Evolutionary conservation across 257 asterid genomes (phyloP), one percentile per base, ranked within the genome.

Genomic region (Solanum bukasovii): DNA sequence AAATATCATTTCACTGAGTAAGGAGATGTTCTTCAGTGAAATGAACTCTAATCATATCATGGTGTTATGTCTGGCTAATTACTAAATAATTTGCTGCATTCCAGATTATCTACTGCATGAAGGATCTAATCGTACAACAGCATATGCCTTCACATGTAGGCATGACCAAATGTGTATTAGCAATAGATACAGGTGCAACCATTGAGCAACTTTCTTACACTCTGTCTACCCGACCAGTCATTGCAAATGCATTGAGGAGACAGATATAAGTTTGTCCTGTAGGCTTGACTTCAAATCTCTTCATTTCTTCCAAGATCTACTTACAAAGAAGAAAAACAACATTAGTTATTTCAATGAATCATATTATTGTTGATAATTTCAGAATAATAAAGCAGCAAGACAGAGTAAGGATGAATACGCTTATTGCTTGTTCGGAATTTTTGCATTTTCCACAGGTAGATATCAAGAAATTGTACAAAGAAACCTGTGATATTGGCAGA

Each of bases 281-380:
- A 89, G 98, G 99, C 90, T 95, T 96, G 92, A 97, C 98, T 89
- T 94, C 98, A 86, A 49, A 92, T 89, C 91, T 92, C 95, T 94
- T 97, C 99, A 97, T 95, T 91, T 97, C 98, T 84, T 97, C 98
- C 52, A 96, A 92, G 91, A 97, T 93, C 99, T 97, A 89, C 91
- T 91, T 81, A 67, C 42, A 74, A 89, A 89, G 70, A 49, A 92
- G 56, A 75, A 82, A 86, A 89, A 20, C 77, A 27, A 27, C 29
- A 82, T 10, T 82, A 82, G 33, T 31, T 5, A 29, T 18, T 49
- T 82, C 42, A 29, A 82, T 49, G 29, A 18, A 82, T 49, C 44
- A 9, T 18, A 78, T 6, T 29, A 42, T 12, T 40, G 37, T 13
- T 78, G 31, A 18, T 49, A 82, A 18, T 29, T 70, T 49, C 70